phyloP scores from a whole-genome alignment of 768 basidiomycete species.

The Mrakia hoshinonis region DNA sequence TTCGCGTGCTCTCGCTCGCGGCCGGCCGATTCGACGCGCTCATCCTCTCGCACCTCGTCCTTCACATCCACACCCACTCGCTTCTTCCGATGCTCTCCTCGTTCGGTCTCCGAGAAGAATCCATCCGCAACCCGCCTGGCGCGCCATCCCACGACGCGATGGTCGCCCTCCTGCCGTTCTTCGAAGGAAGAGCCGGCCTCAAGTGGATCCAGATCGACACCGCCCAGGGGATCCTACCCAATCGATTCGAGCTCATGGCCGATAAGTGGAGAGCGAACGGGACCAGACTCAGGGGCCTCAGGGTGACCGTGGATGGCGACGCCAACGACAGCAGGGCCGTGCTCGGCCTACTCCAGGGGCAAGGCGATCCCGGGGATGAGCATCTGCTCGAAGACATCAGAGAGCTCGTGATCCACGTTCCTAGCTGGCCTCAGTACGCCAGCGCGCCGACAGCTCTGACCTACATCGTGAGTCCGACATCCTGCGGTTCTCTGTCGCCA shows the following conservation, averaged over 20 bases:
- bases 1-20: neutral
- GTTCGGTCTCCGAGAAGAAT: neutral
- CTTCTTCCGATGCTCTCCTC: neutral
- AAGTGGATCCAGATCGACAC: neutral
- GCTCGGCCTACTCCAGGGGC: neutral
- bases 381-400: neutral
- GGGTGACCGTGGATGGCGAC: neutral
- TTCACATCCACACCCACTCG: neutral
- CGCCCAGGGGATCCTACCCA: neutral
- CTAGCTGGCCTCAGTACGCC: neutral
- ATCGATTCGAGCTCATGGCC: neutral
- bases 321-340: neutral
- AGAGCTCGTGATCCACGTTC: neutral
- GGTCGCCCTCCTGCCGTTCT: neutral
- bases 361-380: neutral
- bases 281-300: neutral
- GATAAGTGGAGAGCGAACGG: neutral
- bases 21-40: neutral
- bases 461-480: neutral
- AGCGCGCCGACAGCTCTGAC: neutral
- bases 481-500: no score
- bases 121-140: neutral
- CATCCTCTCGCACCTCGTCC: neutral
- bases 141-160: neutral
- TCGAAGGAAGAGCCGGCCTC: neutral